A percentile compares a stretch with the other conserved stretches of the same genome.
Conservation (phyloP, 768 basidiomycete genomes). For the Lyophyllum semitale region DNA sequence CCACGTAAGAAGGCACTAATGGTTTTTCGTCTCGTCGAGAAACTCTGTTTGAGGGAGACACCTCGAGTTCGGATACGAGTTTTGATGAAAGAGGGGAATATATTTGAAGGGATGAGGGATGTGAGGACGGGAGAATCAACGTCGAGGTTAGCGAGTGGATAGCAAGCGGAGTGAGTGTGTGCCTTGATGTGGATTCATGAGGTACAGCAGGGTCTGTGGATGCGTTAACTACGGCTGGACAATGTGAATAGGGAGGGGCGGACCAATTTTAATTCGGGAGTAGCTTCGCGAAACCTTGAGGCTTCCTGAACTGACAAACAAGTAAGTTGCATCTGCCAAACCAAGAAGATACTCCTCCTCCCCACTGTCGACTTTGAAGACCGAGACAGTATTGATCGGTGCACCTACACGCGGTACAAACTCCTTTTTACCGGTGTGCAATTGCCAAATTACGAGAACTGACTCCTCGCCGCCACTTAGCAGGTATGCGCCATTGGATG, state of each 20-base stretch:
- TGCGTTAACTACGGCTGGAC: neutral
- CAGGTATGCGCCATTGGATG: conserved; percentile 88
- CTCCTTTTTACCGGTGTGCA: conserved; percentile 86
- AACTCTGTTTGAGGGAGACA: conserved; percentile 91
- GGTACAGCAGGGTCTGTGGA: conserved; percentile 32
- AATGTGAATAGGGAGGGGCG: neutral
- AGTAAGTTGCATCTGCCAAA: conserved; percentile 78
- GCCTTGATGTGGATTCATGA: conserved; percentile 38
- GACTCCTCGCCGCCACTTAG: conserved; percentile 94
- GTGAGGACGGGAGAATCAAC: conserved; percentile 88
- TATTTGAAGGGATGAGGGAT: conserved; percentile 92
- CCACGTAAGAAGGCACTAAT: conserved; percentile 76
- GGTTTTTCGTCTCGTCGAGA: conserved; percentile 78
- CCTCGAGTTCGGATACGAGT: conserved; percentile 84
- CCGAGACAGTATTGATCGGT: conserved; percentile 71
- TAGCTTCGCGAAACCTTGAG: conserved; percentile 74
- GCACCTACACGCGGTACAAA: conserved; percentile 92
- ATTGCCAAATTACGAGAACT: conserved; percentile 96
- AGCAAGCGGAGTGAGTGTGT: conserved; percentile 63
- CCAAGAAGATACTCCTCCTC: conserved; percentile 90
- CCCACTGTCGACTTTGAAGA: conserved; percentile 47
- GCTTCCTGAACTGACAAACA: conserved; percentile 71
- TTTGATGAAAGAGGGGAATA: conserved; percentile 75
- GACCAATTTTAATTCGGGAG: conserved; percentile 79
- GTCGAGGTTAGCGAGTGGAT: conserved; percentile 74